Percentiles rank a stretch among this genome's conserved stretches.
Evolutionary conservation across 768 basidiomycete species (phyloP).

Genomic region (Kwoniella botswanensis): DNA sequence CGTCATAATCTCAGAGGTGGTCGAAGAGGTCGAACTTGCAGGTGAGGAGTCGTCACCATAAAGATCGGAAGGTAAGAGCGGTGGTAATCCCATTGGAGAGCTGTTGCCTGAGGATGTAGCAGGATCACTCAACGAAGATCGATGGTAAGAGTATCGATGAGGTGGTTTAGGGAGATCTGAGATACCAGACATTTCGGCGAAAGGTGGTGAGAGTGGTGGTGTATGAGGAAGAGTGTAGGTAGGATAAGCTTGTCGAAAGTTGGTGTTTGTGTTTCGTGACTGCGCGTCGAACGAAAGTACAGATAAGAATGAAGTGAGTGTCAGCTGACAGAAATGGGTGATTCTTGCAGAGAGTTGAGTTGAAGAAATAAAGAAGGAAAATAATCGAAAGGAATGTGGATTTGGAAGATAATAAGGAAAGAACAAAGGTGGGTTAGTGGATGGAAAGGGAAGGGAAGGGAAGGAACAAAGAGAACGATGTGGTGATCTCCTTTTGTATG

Average conservation of each 20-base stretch:
- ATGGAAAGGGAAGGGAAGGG: background rate
- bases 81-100: constrained; percentile 36
- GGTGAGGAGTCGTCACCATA: constrained; percentile 34
- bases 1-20: constrained; percentile 19
- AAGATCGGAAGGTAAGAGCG: constrained; percentile 26
- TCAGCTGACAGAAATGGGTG: background rate
- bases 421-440: background rate
- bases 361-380: background rate
- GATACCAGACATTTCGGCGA: background rate
- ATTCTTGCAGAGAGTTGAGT: background rate
- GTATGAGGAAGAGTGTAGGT: constrained; percentile 10
- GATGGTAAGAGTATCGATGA: constrained; percentile 13
- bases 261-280: background rate
- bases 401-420: background rate
- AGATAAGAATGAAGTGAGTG: background rate
- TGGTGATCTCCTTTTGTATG: background rate
- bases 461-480: background rate
- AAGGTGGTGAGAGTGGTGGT: constrained; percentile 16
- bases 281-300: background rate
- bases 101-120: constrained; percentile 1
- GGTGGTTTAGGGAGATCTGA: constrained; percentile 4
- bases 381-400: background rate
- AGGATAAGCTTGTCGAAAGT: constrained; percentile 5
- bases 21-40: constrained; percentile 12
- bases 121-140: background rate